phyloP scores from a whole-genome alignment of 257 asterid genomes.

The Prunella vulgaris region DNA sequence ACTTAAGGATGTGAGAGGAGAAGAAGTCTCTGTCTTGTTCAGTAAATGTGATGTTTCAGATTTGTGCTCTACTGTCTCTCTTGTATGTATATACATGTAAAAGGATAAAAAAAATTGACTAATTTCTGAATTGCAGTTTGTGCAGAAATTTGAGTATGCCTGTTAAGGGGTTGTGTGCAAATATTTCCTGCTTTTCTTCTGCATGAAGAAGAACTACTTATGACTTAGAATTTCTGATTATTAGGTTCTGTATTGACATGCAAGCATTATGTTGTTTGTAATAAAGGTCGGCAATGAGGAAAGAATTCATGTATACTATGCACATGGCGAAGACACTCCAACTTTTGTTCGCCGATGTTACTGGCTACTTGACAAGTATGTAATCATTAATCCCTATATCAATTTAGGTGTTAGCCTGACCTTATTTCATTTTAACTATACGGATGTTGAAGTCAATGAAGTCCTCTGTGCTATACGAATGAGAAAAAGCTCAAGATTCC shows the following conservation, averaged over 20 bases:
- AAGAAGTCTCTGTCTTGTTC: neutral
- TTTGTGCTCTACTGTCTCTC: neutral
- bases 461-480: constrained; percentile 16
- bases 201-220: constrained; percentile 5
- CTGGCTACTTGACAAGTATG: constrained; percentile 99
- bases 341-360: constrained; percentile 98
- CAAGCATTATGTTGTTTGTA: constrained; percentile 23
- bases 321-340: constrained; percentile 86
- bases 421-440: constrained; percentile 14
- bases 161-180: neutral
- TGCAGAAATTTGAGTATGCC: neutral
- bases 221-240: neutral
- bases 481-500: constrained; percentile 9
- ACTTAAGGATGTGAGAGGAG: neutral
- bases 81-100: neutral
- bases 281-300: constrained; percentile 89
- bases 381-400: constrained; percentile 13
- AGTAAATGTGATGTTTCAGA: neutral
- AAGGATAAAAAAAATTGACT: neutral
- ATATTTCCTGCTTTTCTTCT: neutral
- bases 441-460: constrained; percentile 11
- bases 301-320: constrained; percentile 97
- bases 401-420: constrained; percentile 1
- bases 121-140: neutral
- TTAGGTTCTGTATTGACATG: constrained; percentile 21